These are phyloP conservation scores for Oxytropis ochrocephala DNA, from an alignment of 306 rosid species.

Conservation along the genomic window DNA sequence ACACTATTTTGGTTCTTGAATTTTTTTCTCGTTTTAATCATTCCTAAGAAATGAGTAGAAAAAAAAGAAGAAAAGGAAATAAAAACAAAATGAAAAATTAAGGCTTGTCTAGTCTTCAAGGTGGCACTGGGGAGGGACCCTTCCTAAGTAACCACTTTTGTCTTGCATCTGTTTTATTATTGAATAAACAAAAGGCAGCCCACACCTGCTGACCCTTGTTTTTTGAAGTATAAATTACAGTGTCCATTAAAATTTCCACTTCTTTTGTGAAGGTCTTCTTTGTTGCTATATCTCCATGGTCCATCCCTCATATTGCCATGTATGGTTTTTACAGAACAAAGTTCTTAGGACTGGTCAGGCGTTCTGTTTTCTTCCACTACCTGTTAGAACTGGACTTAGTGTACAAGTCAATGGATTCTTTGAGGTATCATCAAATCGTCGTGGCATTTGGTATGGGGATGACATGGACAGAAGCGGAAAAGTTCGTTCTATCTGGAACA, in stretches of 20 bases:
- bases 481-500: slow-evolving; percentile 93
- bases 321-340: slow-evolving; percentile 57
- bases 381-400: slow-evolving; percentile 82
- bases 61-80: background rate
- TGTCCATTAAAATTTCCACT: background rate
- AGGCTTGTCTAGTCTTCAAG: slow-evolving; percentile 15
- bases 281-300: slow-evolving; percentile 13
- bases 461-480: slow-evolving; percentile 99
- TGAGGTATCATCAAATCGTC: slow-evolving; percentile 94
- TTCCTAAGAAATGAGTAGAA: background rate
- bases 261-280: slow-evolving; percentile 14
- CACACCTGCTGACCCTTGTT: background rate
- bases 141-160: background rate
- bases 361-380: slow-evolving; percentile 94
- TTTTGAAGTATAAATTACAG: slow-evolving; percentile 14
- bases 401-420: slow-evolving; percentile 96
- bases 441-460: slow-evolving; percentile 98
- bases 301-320: slow-evolving; percentile 27
- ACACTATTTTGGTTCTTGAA: too few species aligned
- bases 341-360: slow-evolving; percentile 76
- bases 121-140: background rate
- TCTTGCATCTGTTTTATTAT: background rate
- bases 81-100: background rate
- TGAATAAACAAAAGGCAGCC: background rate
- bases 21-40: background rate